Evolutionary conservation across 306 rosid genomes (phyloP), one percentile per base, ranked within the genome.

Genomic region (Quercus engelmannii): DNA sequence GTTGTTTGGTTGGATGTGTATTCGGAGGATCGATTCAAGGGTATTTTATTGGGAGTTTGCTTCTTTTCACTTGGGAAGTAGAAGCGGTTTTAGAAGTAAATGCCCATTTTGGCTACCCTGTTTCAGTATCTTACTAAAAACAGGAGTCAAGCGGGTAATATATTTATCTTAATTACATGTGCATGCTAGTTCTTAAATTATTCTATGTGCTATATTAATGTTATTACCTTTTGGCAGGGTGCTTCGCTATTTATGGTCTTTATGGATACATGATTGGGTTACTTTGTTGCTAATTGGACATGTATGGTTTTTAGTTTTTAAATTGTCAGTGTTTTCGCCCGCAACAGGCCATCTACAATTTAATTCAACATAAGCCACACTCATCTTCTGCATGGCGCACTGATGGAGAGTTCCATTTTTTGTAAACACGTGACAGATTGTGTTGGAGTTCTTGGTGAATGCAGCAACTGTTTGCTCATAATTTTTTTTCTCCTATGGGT

Each of bases 221-320:
- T 79, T 73, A 74, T 89, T 86, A 91, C 92, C 88, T 96, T 93
- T 89, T 96, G 97, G 97, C 98, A 96, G 99, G 98, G 88, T 83
- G 80, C 83, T 82, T 88, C 87, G 92, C 90, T 87, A 84, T 80
- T 74, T 92, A 84, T 91, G 98, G 83, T 90, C 92, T 78, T 92
- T 86, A 88, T 90, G 91, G 95, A 85, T 88, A 79, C 95, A 76
- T 87, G 90, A 79, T 88, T 90, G 94, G 91, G 86, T 90, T 90
- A 85, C 90, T 89, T 89, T 91, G 88, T 91, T 91, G 89, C 93
- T 91, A 89, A 75, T 78, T 90, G 91, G 94, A 61, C 90, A 86
- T 86, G 89, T 89, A 75, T 91, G 88, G 85, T 87, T 91, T 91
- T 85, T 73, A 84, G 87, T 85, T 79, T 87, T 70, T 74, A 88